Conservation (phyloP, 176 grass and related monocot genomes). For the Carex littledalei region DNA sequence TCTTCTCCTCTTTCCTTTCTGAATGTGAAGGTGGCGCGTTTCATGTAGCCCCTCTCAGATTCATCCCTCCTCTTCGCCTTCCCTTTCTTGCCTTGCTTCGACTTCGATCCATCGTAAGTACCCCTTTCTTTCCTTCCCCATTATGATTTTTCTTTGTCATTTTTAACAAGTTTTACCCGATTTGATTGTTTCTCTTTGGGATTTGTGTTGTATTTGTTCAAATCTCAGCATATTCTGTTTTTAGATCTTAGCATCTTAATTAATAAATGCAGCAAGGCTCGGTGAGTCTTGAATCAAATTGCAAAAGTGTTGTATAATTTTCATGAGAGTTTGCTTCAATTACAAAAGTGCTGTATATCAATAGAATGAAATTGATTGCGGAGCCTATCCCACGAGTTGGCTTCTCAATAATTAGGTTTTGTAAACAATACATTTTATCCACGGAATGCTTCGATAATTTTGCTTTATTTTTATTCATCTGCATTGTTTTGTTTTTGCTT, state of each 20-base stretch:
- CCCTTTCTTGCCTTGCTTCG: conserved; percentile 19
- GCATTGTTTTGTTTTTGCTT: neutral
- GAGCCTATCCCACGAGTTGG: no score
- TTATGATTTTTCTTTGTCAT: neutral
- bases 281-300: neutral
- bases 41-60: neutral
- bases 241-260: neutral
- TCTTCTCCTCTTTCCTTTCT: neutral
- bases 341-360: neutral
- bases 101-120: neutral
- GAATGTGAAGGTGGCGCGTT: neutral
- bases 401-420: neutral
- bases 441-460: neutral
- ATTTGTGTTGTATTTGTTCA: neutral
- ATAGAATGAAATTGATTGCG: neutral
- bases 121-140: neutral
- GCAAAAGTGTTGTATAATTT: neutral
- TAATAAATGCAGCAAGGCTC: neutral
- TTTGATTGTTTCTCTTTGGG: neutral
- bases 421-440: neutral
- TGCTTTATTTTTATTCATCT: neutral
- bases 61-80: neutral
- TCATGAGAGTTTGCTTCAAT: neutral
- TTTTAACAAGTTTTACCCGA: neutral
- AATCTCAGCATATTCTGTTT: neutral